Conservation (phyloP, 2,329 filamentous ascomycete species). For the Escovopsis weberi region DNA sequence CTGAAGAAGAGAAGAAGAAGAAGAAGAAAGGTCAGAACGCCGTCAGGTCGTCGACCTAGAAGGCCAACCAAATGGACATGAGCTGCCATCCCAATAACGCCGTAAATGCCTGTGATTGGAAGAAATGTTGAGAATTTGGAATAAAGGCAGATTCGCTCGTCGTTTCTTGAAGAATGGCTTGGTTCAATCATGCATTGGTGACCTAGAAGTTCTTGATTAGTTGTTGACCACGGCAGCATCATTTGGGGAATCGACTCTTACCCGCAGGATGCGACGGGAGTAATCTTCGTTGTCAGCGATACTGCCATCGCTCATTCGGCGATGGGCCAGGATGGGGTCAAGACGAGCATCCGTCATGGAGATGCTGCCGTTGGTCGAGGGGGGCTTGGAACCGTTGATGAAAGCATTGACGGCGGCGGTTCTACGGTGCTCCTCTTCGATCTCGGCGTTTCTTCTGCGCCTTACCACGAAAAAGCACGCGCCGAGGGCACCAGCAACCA, state of each 20-base stretch:
- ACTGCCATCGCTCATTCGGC: constrained; percentile 83
- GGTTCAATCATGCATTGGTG: constrained; percentile 41
- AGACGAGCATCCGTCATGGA: constrained; percentile 73
- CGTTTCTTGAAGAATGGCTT: constrained; percentile 10
- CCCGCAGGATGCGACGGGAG: constrained; percentile 88
- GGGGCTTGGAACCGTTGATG: constrained; percentile 48
- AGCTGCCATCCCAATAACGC: constrained; percentile 27
- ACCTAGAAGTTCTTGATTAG: constrained; percentile 25
- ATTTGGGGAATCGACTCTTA: constrained; percentile 29
- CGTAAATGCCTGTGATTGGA: constrained; percentile 23
- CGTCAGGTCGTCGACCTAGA: constrained; percentile 18
- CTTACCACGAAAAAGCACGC: constrained; percentile 62
- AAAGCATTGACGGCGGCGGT: constrained; percentile 70
- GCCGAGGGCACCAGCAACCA: constrained; percentile 47
- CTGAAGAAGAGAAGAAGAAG: constrained; percentile 10
- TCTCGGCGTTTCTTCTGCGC: constrained; percentile 57
- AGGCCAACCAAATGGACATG: constrained; percentile 21
- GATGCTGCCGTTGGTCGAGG: constrained; percentile 46
- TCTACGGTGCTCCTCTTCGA: constrained; percentile 73
- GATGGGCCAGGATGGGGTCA: constrained; percentile 71
- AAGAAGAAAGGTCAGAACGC: constrained; percentile 21
- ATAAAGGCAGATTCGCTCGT: constrained; percentile 7
- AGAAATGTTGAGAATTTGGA: constrained; percentile 7
- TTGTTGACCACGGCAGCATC: neutral
- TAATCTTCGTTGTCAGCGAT: constrained; percentile 97